Percentiles rank a stretch among this genome's conserved stretches.
These are phyloP conservation scores for Calcarisporium arbuscula DNA, from an alignment of 2,329 filamentous ascomycete species.

Conservation along the genomic window DNA sequence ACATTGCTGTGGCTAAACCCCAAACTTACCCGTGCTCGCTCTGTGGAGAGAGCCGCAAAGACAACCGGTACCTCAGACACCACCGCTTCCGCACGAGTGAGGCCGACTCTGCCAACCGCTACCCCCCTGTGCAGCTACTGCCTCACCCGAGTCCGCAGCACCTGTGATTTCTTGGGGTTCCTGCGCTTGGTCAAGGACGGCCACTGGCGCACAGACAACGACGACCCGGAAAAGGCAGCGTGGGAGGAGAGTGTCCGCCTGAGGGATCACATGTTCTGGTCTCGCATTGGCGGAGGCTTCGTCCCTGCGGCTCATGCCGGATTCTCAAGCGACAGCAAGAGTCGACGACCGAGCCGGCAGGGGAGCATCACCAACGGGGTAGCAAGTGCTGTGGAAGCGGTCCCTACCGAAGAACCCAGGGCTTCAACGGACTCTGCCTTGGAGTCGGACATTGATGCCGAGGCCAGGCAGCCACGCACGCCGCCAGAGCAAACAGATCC, in stretches of 20 bases:
- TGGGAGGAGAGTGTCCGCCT: constrained; percentile 93
- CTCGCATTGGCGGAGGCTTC: constrained; percentile 84
- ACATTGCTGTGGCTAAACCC: constrained; percentile 42
- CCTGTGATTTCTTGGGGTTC: constrained; percentile 90
- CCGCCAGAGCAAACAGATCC: constrained; percentile 23
- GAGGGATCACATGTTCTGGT: constrained; percentile 96
- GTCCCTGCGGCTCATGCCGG: constrained; percentile 51
- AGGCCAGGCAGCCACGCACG: constrained; percentile 18
- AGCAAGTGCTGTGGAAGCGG: constrained; percentile 1
- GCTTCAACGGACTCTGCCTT: constrained; percentile 2
- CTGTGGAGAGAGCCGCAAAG: constrained; percentile 77
- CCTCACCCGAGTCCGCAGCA: constrained; percentile 72
- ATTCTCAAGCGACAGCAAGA: constrained; percentile 24
- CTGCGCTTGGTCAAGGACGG: constrained; percentile 87
- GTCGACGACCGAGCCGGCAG: constrained; percentile 28
- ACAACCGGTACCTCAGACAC: constrained; percentile 64
- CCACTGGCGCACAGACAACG: constrained; percentile 77
- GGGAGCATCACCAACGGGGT: constrained; percentile 1
- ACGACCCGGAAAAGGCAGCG: constrained; percentile 76
- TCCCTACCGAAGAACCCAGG: too few species aligned
- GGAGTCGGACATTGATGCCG: constrained; percentile 7
- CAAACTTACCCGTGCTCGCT: constrained; percentile 69
- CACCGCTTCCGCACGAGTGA: constrained; percentile 89
- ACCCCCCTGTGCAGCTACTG: constrained; percentile 89
- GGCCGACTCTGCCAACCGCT: constrained; percentile 76